Base-by-base conservation (phyloP, 805 yeast species). In the Saturnispora sanitii region DNA sequence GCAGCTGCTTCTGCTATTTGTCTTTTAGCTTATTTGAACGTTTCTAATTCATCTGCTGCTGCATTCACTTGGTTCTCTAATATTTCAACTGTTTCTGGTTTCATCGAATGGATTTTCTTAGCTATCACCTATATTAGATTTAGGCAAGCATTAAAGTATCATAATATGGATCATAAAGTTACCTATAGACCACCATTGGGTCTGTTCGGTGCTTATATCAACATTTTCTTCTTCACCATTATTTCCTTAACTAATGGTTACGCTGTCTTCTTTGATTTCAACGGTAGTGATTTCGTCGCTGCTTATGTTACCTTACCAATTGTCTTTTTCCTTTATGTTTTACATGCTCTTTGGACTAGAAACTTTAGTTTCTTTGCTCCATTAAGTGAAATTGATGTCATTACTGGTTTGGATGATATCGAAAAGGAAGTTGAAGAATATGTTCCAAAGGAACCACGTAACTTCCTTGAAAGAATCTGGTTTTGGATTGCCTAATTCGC, bases 21-120 rank as follows among this genome's bases (percentile, higher is more conserved):
- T 1, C 67, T 71, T 38, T 65, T 84, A 48, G 82, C 83, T 2
- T 83, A 66, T 59, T 74, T 83, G 77, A 76, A 79, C 42, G 77
- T 72, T 31, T 68, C 82, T 5, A 60, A 71, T 33, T 65, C 74
- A 11, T 65, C 88, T 2, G 61, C 78, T 16, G 67, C 66, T 25
- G 73, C 81, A 22, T 83, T 83, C 65, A 62, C 71, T 20, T 79
- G 85, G 85, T 69, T 79, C 42, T 65, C 79, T 16, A 78, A 78
- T 55, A 71, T 79, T 48, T 69, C 79, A 23, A 76, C 83, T 25
- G 73, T 79, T 38, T 75, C 83, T 3, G 84, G 84, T 12, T 78
- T 79, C 59, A 55, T 79, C 36, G 71, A 80, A 22, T 79, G 86
- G 86, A 55, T 75, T 30, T 60, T 70, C 41, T 69, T 74, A 32